Evolutionary conservation across 352 stramenopile species (phyloP), one percentile per base, ranked within the genome.

Genomic region (Globisporangium parvum): DNA sequence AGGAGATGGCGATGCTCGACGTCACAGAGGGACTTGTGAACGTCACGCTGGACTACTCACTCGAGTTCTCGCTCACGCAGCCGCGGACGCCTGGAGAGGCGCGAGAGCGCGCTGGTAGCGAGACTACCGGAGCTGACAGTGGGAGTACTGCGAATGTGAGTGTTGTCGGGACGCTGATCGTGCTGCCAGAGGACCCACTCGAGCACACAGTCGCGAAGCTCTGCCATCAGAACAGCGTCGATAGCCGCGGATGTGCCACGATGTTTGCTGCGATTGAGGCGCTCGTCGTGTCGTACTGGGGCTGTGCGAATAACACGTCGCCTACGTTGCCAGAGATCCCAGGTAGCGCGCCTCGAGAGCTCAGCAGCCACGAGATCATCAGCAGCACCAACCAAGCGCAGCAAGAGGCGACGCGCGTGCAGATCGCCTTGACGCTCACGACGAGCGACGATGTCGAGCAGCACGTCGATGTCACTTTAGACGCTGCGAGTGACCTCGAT

Each of bases 21-120:
- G 66, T 73, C 40, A 60, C 62, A 21, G 78, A 88, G 47, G 68
- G 52, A 14, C 51, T 87, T 18, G 73, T 82, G 33, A 88, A 87
- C 47, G 52, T 88, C 47, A 84, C 75, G 28, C 53, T 85, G 33
- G 78, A 88, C 53, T 69, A 66, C 53, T 71, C 66, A 28, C 62
- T 88, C 24, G 35, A 40, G 20, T 88, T 85, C 54, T 52, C 73
- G 15, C 51, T 88, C 20, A 44, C 41, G 10, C 56, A 62, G 21
- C 11, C 23, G 5, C 10, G 23, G 9, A 8, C 39, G n/a, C 18
- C 31, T 40, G 35, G 4, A 60, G 23, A 41, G 53, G 68, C 1
- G 1, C 41, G n/a, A 60, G 59, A 20, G n/a, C 61, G 21, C 49
- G 35, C 20, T 12, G 64, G 41, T 5, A 40, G 47, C 31, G 31